Base-by-base conservation (phyloP, 768 basidiomycete genomes). In the Termitomyces sp. region DNA sequence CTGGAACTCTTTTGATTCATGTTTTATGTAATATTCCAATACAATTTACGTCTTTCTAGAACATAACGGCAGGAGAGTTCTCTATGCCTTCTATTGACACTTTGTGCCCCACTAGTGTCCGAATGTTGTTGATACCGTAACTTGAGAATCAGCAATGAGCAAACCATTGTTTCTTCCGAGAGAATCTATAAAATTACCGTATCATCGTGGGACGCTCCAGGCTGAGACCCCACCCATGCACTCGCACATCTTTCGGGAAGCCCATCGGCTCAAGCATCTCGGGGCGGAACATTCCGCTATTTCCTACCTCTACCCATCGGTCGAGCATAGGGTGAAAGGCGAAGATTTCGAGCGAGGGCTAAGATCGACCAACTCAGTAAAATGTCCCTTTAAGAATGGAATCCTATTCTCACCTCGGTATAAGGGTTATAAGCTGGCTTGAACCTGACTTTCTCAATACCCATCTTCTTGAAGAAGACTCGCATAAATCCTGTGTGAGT, bases 191-290 rank as follows among this genome's bases (percentile, higher is more conserved):
- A 38, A 14, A 31, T 62, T 62, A 93, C 92, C 94, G 85, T 73
- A 99, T 98, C 97, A 99, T 98, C 0, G 97, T 98, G 17, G 97
- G 97, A 59, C 97, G 77, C 75, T 99, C 97, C 30, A 98, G 76
- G 66, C 86, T 83, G 60, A 99, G 82, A 47, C 97, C 97, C 93
- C 95, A 99, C 17, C 97, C 97, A 60, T 94, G 91, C 26, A 98
- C 96, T 26, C 94, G 87, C 11, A 98, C 94, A 66, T 94, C 94
- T 62, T 91, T 89, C 0, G 97, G 97, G 68, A 98, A 86, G 33
- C 97, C 97, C 95, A 98, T 98, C 7, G 97, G 94, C 69, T 94
- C 94, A 33, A 99, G 78, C 96, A 99, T 98, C 70, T 99, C 97
- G 3, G 97, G 97, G 35, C 97, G 85, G 86, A 99, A 99, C 91